Evolutionary conservation across 2,329 filamentous ascomycete genomes (phyloP), one percentile per base, ranked within the genome.

Genomic region (Aphanoascus verrucosus): DNA sequence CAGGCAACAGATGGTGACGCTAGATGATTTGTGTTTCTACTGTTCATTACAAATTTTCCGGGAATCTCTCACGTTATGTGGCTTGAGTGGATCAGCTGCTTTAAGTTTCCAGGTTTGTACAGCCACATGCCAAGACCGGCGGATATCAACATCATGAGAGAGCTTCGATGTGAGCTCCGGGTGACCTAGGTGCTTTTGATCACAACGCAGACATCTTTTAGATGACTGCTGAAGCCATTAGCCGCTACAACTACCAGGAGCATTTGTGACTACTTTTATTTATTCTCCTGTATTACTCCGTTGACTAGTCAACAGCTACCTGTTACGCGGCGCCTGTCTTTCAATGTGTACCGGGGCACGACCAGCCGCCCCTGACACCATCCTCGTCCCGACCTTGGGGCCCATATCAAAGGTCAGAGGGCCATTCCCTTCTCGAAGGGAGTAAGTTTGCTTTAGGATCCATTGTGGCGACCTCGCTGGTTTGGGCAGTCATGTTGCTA

Each of bases 1-100:
- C 48, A 50, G 48, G 48, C 48, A 50, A 28, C 48, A 50, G 31
- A 14, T 9, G 47, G 47, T 32, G 47, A 49, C 47, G 47, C 11
- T 1, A 20, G 31, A 31, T n/a, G 8, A 14, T 3, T 5, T 37
- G 45, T 17, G 15, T 12, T 14, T 15, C 7, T 17, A 7, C 17
- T 37, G 35, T 23, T 23, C 14, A 15, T 42, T 50, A 50, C 7
- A 34, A n/a, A 43, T 50, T 5, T 43, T 43, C 37, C 48, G 48
- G 38, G 48, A 8, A 15, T 15, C 11, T 4, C 3, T 37, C 9
- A 37, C 35, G 11, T 11, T n/a, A 3, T 12, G 35, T 37, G 9
- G n/a, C 9, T 37, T 11, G n/a, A 11, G 35, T 42, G 46, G 46
- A 34, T 41, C 46, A 38, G 17, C 14, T 41, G 48, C 38, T 50